Conservation (phyloP, 495 filamentous ascomycete genomes). For the Penicillium bovifimosum region DNA sequence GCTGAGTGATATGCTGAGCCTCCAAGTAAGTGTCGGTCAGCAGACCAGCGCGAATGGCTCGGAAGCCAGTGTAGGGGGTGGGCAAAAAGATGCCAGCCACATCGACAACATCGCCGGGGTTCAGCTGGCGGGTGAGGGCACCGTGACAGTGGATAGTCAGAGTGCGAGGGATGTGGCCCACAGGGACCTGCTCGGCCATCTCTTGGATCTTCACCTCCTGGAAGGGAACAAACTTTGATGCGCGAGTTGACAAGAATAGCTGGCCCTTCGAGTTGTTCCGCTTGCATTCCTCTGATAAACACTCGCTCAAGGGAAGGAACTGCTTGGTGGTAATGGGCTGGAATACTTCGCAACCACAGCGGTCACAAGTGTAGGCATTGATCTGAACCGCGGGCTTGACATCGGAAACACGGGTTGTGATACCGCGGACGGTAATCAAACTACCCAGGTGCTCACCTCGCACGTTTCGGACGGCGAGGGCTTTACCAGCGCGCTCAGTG, state of each 20-base stretch:
- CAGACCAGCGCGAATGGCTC: constrained; percentile 89
- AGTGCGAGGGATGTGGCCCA: constrained; percentile 90
- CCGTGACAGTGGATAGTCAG: constrained; percentile 89
- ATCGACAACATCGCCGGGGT: constrained; percentile 91
- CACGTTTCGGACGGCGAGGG: constrained; percentile 87
- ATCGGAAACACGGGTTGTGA: constrained; percentile 91
- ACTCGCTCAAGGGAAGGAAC: constrained; percentile 77
- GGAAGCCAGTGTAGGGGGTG: constrained; percentile 95
- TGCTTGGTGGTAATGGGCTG: constrained; percentile 91
- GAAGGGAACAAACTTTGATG: constrained; percentile 95
- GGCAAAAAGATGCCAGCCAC: constrained; percentile 93
- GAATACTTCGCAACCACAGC: constrained; percentile 95
- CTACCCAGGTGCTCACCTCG: constrained; percentile 86
- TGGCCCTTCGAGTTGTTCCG: constrained; percentile 89
- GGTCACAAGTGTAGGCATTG: constrained; percentile 95
- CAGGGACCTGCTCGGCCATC: constrained; percentile 95
- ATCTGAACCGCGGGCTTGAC: constrained; percentile 97
- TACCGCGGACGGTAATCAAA: constrained; percentile 91
- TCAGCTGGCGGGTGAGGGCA: constrained; percentile 74
- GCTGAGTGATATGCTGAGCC: constrained; percentile 85
- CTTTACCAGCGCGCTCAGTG: constrained; percentile 60
- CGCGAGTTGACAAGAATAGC: constrained; percentile 84
- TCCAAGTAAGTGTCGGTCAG: constrained; percentile 96
- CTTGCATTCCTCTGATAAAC: constrained; percentile 81
- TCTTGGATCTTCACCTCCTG: constrained; percentile 99